Conservation (phyloP, 495 filamentous ascomycete genomes). For the Sporormia fimetaria region DNA sequence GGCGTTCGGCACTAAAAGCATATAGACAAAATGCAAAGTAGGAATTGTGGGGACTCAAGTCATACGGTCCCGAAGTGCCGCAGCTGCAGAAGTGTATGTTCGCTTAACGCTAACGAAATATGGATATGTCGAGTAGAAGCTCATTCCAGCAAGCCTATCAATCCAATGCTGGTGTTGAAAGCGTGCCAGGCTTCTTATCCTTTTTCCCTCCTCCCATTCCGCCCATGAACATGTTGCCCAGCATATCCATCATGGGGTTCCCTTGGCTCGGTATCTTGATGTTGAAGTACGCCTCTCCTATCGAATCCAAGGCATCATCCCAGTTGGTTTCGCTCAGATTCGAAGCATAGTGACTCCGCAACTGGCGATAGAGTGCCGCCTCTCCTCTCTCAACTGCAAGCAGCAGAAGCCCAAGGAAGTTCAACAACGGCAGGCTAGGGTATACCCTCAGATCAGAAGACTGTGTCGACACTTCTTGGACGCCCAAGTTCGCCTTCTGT, state of each 20-base stretch:
- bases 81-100: too few species aligned
- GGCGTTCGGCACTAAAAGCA: background rate
- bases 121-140: too few species aligned
- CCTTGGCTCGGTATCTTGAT: constrained; percentile 79
- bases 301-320: constrained; percentile 73
- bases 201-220: constrained; percentile 40
- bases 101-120: too few species aligned
- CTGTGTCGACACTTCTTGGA: constrained; percentile 71
- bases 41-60: too few species aligned
- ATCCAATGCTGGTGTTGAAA: constrained; percentile 43
- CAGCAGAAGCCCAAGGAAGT: constrained; percentile 78
- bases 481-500: constrained; percentile 54
- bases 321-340: constrained; percentile 67
- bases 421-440: constrained; percentile 77
- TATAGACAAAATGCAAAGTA: constrained; percentile 2
- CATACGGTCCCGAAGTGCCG: too few species aligned
- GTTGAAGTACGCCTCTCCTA: constrained; percentile 96
- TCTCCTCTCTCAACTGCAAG: constrained; percentile 72
- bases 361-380: constrained; percentile 67
- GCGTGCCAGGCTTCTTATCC: constrained; percentile 37
- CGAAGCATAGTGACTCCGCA: constrained; percentile 67
- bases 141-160: too few species aligned
- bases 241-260: constrained; percentile 93
- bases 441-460: constrained; percentile 69
- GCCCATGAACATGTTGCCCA: constrained; percentile 78